These are phyloP conservation scores for Colletotrichum melonis DNA, from an alignment of 2,329 filamentous ascomycete species.

Conservation along the genomic window DNA sequence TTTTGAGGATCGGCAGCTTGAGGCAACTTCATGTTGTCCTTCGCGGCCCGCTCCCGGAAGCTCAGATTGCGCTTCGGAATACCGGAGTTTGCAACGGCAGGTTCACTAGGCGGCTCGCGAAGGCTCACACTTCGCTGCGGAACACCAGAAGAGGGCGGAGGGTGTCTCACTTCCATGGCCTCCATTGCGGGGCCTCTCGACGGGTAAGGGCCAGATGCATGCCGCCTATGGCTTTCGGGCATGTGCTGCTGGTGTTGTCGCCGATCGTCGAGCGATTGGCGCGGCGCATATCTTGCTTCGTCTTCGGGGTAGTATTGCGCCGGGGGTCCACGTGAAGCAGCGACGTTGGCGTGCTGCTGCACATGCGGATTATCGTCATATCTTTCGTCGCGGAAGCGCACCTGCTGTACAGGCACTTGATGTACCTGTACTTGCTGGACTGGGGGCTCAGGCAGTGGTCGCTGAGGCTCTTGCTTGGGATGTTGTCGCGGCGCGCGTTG, in stretches of 20 bases:
- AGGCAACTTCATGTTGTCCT: slow-evolving; percentile 53
- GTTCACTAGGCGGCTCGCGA: slow-evolving; percentile 35
- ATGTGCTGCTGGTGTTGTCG: slow-evolving; percentile 46
- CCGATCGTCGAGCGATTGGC: slow-evolving; percentile 35
- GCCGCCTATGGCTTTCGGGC: slow-evolving; percentile 43
- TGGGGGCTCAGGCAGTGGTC: slow-evolving; percentile 32
- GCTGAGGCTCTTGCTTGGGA: slow-evolving; percentile 40
- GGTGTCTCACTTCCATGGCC: slow-evolving; percentile 37
- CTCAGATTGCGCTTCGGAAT: slow-evolving; percentile 67
- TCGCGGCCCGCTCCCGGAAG: slow-evolving; percentile 68
- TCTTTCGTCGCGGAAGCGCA: slow-evolving; percentile 44
- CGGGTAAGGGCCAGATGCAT: slow-evolving; percentile 39
- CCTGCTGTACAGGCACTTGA: slow-evolving; percentile 43
- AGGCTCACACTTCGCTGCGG: slow-evolving; percentile 32
- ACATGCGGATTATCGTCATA: slow-evolving; percentile 27
- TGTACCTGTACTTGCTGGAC: slow-evolving; percentile 20
- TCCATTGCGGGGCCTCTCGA: slow-evolving; percentile 36
- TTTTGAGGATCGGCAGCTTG: slow-evolving; percentile 36
- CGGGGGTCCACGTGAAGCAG: slow-evolving; percentile 40
- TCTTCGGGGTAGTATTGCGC: slow-evolving; percentile 48
- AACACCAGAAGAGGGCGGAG: slow-evolving; percentile 2
- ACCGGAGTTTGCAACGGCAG: slow-evolving; percentile 33
- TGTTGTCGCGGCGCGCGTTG: slow-evolving; percentile 35
- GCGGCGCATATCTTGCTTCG: slow-evolving; percentile 41
- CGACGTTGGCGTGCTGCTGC: slow-evolving; percentile 39